A percentile compares a stretch with the other conserved stretches of the same genome.
phyloP scores from a whole-genome alignment of 768 basidiomycete genomes.

The Russula griseocarnosa region DNA sequence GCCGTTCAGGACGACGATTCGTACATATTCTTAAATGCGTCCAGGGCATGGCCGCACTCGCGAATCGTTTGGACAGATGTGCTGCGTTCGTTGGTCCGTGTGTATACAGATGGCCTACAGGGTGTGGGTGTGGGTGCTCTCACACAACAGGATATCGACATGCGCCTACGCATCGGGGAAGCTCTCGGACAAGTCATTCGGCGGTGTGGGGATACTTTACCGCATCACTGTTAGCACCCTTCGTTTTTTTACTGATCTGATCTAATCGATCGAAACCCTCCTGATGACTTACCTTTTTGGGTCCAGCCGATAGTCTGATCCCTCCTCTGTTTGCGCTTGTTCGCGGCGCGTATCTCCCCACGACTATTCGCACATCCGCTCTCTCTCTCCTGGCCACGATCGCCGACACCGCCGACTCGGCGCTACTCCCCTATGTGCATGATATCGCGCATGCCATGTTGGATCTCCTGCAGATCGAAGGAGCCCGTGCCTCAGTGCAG shows the following conservation, averaged over 20 bases:
- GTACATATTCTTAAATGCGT: constrained; percentile 92
- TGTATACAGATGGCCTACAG: constrained; percentile 55
- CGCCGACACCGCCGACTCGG: constrained; percentile 56
- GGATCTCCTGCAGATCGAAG: constrained; percentile 71
- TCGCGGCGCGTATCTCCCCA: constrained; percentile 58
- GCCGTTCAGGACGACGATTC: constrained; percentile 88
- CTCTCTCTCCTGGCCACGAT: constrained; percentile 72
- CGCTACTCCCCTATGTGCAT: constrained; percentile 57
- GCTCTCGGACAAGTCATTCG: constrained; percentile 75
- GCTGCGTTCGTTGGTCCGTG: constrained; percentile 57
- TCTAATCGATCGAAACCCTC: neutral
- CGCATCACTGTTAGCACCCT: constrained; percentile 56
- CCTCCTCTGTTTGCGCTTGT: constrained; percentile 67
- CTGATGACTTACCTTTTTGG: constrained; percentile 26
- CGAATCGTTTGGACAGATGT: constrained; percentile 76
- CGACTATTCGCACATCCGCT: constrained; percentile 64
- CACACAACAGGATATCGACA: constrained; percentile 65
- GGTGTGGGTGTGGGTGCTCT: constrained; percentile 46
- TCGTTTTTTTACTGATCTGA: neutral
- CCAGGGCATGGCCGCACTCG: constrained; percentile 85
- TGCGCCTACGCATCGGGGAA: constrained; percentile 75
- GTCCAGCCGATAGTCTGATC: constrained; percentile 63
- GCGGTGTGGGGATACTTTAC: constrained; percentile 64
- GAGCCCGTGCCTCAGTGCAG: constrained; percentile 34
- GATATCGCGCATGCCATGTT: constrained; percentile 66